Base-by-base conservation (phyloP, 345 rosid genomes). In the Trapa incisa region DNA sequence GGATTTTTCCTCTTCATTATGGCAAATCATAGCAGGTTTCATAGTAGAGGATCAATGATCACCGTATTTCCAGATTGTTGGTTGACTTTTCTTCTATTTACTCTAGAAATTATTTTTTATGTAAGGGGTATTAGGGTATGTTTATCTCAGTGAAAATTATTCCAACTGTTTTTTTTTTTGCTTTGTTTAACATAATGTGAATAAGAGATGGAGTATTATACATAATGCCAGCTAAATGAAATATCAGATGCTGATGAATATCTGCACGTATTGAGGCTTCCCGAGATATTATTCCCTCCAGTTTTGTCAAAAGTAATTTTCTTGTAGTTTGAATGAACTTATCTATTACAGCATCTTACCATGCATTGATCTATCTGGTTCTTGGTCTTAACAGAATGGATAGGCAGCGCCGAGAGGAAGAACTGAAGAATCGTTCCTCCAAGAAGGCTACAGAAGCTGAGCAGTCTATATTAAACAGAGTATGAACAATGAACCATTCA, bases 371-470 rank as follows among this genome's bases (percentile, higher is more conserved):
- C 29, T 22, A 22, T 22, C 29, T 22, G 29, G 29, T 22, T 22
- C 29, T 22, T 65, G 36, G 56, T 37, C 7, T 76, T 50, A 53
- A 67, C 79, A 95, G 99, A 77, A 85, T 91, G 96, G 99, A 95
- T 70, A 82, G 96, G 72, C 99, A 89, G 67, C 96, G 98, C 11
- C 89, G 97, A 0, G 99, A 95, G 84, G 99, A 95, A 67, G 99
- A 95, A 72, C 74, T 85, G 65, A 95, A 88, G 80, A 80, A 78
- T 61, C 79, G 88, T 75, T 85, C 98, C 65, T 93, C 98, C 65
- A 93, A 86, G 74, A 93, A 90, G 79, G 87, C 80, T 62, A 69
- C 60, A 65, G 99, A 91, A 54, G 85, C 96, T 65, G 99, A 95
- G 78, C 99, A 95, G 66, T 80, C 96, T 66, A 68, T 83, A 37